Evolutionary conservation across 495 filamentous ascomycete genomes (phyloP).

Genomic region (Terfezia boudieri): DNA sequence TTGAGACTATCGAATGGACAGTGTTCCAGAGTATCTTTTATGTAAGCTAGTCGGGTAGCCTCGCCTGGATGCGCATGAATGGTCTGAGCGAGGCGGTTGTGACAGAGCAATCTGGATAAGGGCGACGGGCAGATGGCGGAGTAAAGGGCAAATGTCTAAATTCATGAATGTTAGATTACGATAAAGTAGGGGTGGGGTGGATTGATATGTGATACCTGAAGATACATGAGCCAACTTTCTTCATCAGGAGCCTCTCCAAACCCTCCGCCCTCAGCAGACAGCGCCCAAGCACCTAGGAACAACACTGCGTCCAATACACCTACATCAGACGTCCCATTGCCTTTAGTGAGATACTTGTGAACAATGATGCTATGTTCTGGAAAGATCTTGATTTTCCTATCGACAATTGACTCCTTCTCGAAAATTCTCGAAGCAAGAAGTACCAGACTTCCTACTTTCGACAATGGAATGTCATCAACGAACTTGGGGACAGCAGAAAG

Average conservation of each 20-base stretch:
- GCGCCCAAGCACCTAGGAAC: slow-evolving; percentile 11
- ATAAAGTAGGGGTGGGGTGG: too few relatives aligned
- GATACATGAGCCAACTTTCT: slow-evolving; percentile 29
- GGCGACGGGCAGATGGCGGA: slow-evolving; percentile 46
- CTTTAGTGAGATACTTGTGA: slow-evolving; percentile 27
- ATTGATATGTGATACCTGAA: neutral
- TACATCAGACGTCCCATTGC: slow-evolving; percentile 17
- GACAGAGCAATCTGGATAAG: slow-evolving; percentile 47
- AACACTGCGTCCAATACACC: slow-evolving; percentile 16
- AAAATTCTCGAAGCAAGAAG: slow-evolving; percentile 32
- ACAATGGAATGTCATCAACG: slow-evolving; percentile 46
- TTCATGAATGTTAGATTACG: neutral
- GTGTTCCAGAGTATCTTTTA: slow-evolving; percentile 60
- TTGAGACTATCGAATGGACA: slow-evolving; percentile 56
- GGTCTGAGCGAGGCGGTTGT: slow-evolving; percentile 45
- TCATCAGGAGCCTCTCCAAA: slow-evolving; percentile 21
- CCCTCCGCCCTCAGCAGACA: slow-evolving; percentile 6
- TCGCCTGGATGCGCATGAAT: slow-evolving; percentile 58
- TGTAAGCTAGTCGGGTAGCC: slow-evolving; percentile 45
- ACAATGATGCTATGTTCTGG: slow-evolving; percentile 40
- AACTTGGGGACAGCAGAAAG: slow-evolving; percentile 17
- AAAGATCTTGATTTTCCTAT: slow-evolving; percentile 32
- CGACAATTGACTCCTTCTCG: slow-evolving; percentile 22
- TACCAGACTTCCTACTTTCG: slow-evolving; percentile 44
- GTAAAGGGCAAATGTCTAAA: slow-evolving; percentile 39